Conservation (phyloP, 2,329 filamentous ascomycete genomes). For the Apiospora koreana region DNA sequence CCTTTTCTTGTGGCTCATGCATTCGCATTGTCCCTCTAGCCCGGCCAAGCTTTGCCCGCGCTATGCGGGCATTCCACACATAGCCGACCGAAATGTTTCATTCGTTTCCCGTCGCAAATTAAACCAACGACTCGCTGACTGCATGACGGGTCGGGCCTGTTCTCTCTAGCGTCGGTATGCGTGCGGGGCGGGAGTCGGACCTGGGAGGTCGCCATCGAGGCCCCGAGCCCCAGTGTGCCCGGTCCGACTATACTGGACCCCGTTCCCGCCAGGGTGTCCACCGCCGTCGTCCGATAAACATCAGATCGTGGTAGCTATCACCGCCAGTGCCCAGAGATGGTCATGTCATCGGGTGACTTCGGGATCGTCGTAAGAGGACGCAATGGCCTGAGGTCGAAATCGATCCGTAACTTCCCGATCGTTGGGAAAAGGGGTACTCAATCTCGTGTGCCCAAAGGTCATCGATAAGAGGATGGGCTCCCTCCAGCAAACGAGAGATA, state of each 20-base stretch:
- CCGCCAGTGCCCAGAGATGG: neutral
- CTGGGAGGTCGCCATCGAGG: neutral
- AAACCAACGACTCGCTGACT: neutral
- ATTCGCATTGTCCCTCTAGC: neutral
- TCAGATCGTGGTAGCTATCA: constrained; percentile 2
- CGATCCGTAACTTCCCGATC: neutral
- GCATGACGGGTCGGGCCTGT: constrained; percentile 5
- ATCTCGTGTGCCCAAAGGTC: neutral
- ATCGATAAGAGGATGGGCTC: neutral
- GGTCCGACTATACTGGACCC: constrained; percentile 4
- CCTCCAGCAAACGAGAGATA: neutral
- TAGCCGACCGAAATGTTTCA: neutral
- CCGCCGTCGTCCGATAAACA: constrained; percentile 2
- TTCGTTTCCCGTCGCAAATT: neutral
- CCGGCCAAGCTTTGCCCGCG: neutral
- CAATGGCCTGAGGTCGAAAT: neutral
- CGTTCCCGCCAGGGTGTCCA: neutral
- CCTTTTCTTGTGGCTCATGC: neutral
- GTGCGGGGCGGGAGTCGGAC: neutral
- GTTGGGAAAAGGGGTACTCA: neutral
- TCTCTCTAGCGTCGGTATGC: constrained; percentile 2
- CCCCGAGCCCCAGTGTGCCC: neutral
- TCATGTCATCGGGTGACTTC: neutral
- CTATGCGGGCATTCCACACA: neutral
- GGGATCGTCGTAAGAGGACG: neutral